Evolutionary conservation across 2,329 filamentous ascomycete genomes (phyloP), one percentile per base, ranked within the genome.

Genomic region (Colletotrichum liaoningense): DNA sequence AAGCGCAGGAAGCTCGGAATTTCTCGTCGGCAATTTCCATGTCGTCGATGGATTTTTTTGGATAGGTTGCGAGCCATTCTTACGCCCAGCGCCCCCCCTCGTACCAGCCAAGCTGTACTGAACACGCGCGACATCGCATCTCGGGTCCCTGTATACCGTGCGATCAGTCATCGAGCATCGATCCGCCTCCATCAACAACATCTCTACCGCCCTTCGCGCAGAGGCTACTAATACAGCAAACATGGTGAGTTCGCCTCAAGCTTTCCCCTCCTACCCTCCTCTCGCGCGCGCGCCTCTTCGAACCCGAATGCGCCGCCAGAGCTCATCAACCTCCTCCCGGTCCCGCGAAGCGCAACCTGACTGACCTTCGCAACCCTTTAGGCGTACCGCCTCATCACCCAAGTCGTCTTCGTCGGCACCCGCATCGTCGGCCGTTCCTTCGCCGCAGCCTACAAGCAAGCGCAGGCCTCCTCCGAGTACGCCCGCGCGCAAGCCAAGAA

Each of bases 381-480:
- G 74, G 74, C 74, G 49, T 74, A 75, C 69, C 69, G 74, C 19
- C 63, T 98, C 85, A 93, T 99, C 87, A 94, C 94, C 75, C 94
- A 97, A 86, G 95, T 98, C 85, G 92, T 98, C 85, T 83, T 98
- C 77, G 95, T 95, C 80, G 96, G 96, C 87, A 90, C 92, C 75
- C 94, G 97, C 79, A 97, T 98, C 78, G 91, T 99, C 83, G 95
- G 95, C 76, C 94, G 95, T 78, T 95, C 97, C 79, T 97, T 98
- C 82, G 88, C 92, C 79, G 97, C 98, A 86, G 97, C 97, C 77
- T 99, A 97, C 87, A 95, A 94, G 83, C 97, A 99, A 88, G 97
- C 97, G 62, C 92, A 95, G 72, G 96, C 96, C 42, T 93, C 95
- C 4, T 94, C 93, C 75, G 90, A 94, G 82, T 97, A 97, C 83